phyloP scores from a whole-genome alignment of 768 basidiomycete species.

The Tulasnella sp. region DNA sequence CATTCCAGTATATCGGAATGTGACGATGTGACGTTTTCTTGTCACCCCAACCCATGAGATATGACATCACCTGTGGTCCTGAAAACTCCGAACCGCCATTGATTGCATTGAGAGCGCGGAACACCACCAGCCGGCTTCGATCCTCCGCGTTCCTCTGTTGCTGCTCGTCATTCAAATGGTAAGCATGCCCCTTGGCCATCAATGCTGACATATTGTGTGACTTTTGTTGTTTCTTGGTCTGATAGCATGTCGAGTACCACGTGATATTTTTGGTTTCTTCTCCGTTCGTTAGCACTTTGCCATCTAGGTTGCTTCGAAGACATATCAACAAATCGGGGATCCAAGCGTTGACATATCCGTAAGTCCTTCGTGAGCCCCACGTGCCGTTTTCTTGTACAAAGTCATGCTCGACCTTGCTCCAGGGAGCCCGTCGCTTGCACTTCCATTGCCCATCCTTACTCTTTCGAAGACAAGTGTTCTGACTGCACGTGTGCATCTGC shows the following conservation, averaged over 20 bases:
- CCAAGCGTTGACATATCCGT: slow-evolving; percentile 21
- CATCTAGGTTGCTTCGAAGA: slow-evolving; percentile 31
- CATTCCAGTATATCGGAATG: slow-evolving; percentile 27
- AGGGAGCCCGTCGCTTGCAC: slow-evolving; percentile 29
- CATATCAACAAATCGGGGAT: slow-evolving; percentile 22
- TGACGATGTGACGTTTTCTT: slow-evolving; percentile 29
- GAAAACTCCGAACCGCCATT: slow-evolving; percentile 30
- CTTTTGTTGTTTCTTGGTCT: slow-evolving; percentile 28
- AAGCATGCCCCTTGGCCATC: slow-evolving; percentile 25
- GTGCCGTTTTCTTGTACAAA: slow-evolving; percentile 18
- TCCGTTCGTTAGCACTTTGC: slow-evolving; percentile 30
- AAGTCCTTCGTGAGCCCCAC: slow-evolving; percentile 18
- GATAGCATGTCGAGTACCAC: slow-evolving; percentile 29
- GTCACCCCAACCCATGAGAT: slow-evolving; percentile 37
- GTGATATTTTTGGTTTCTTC: slow-evolving; percentile 26
- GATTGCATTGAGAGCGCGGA: slow-evolving; percentile 25
- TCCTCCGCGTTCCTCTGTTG: slow-evolving; percentile 22
- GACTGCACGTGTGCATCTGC: slow-evolving; percentile 31
- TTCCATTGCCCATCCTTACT: slow-evolving; percentile 17
- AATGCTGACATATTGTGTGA: slow-evolving; percentile 29
- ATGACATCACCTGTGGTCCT: slow-evolving; percentile 30
- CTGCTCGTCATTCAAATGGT: slow-evolving; percentile 19
- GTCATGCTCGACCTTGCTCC: slow-evolving; percentile 6
- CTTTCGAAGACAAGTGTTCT: slow-evolving; percentile 22
- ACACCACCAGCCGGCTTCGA: slow-evolving; percentile 24